Conservation (phyloP, 1,284 basidiomycete species). For the Bondarzewia mesenterica region DNA sequence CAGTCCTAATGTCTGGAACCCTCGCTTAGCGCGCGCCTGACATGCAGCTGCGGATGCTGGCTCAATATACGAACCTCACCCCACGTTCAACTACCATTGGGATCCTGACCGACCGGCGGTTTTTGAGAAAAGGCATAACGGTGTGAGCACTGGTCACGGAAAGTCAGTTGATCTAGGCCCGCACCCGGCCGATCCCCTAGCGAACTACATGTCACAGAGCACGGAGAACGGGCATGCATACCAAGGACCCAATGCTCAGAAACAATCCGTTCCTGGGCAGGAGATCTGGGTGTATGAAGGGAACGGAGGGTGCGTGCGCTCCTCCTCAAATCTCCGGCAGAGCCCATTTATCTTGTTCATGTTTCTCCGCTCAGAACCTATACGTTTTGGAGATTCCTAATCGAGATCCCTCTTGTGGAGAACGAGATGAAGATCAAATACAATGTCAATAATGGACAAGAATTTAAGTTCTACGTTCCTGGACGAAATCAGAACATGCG, state of each 20-base stretch:
- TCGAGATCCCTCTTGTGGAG: conserved; percentile 71
- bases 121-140: conserved; percentile 12
- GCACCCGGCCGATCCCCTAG: conserved; percentile 61
- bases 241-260: conserved; percentile 28
- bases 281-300: conserved; percentile 79
- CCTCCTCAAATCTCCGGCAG: neutral
- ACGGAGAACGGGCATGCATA: conserved; percentile 12
- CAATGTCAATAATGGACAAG: conserved; percentile 70
- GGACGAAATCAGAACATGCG: conserved; percentile 81
- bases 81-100: conserved; percentile 72
- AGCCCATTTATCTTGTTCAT: neutral
- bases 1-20: conserved; percentile 1
- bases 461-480: conserved; percentile 81
- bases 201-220: conserved; percentile 11
- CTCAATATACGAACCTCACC: conserved; percentile 72
- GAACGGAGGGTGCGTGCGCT: conserved; percentile 42
- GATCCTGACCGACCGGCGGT: conserved; percentile 39
- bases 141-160: conserved; percentile 11
- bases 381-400: conserved; percentile 93
- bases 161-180: conserved; percentile 51
- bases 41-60: conserved; percentile 66
- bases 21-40: neutral
- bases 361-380: conserved; percentile 44
- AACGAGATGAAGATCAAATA: conserved; percentile 80
- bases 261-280: conserved; percentile 49